These are phyloP conservation scores for Dendrobium officinale DNA, from an alignment of 106 monocot species.

Conservation along the genomic window DNA sequence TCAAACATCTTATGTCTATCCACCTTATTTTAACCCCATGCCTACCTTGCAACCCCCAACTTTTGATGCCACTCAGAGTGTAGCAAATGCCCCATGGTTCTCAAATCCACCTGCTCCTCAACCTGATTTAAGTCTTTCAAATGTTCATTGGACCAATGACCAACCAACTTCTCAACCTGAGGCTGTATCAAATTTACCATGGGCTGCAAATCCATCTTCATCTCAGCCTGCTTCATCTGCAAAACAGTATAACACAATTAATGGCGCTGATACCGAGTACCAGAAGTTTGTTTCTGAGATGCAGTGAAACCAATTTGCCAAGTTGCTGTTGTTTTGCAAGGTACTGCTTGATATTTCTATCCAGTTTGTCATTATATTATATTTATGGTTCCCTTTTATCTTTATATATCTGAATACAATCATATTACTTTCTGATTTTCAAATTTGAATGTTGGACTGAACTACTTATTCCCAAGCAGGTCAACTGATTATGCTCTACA, in stretches of 20 bases:
- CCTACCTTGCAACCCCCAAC: conserved; percentile 22
- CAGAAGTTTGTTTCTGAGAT: conserved; percentile 52
- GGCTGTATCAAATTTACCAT: conserved; percentile 11
- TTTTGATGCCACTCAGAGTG: conserved; percentile 15
- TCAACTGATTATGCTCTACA: not conserved
- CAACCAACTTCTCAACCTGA: conserved; percentile 2
- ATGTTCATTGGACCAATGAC: not conserved
- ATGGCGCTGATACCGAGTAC: conserved; percentile 43
- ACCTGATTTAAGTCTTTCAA: not conserved
- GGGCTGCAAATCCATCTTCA: conserved; percentile 8
- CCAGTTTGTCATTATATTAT: not conserved
- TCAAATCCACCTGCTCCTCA: not conserved
- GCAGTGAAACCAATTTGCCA: conserved; percentile 24
- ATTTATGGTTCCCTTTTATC: not conserved
- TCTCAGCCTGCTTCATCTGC: conserved; percentile 17
- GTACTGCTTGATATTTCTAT: not conserved
- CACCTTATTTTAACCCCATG: conserved; percentile 27
- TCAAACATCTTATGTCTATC: conserved; percentile 29
- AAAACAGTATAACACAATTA: conserved; percentile 12
- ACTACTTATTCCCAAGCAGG: conserved; percentile 2
- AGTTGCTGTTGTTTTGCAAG: not conserved
- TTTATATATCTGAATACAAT: not conserved
- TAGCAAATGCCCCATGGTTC: conserved; percentile 25
- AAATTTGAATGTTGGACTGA: not conserved
- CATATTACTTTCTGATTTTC: not conserved